phyloP scores from a whole-genome alignment of 163 green algal species.

The Prototheca wickerhamii region DNA sequence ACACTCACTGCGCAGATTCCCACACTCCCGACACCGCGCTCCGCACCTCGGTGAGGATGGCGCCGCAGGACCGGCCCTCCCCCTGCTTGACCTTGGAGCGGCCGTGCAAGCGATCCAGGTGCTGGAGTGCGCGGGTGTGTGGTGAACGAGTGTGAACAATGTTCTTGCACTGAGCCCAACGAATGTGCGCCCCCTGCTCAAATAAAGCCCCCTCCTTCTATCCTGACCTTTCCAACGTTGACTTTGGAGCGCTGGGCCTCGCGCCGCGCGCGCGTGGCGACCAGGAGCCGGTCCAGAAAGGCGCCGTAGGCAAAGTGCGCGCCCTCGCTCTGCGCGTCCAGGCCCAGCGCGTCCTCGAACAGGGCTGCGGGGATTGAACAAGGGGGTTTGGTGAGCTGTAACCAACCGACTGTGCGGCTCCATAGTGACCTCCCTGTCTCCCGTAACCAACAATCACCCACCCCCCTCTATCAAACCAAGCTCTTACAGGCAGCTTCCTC shows the following conservation, averaged over 20 bases:
- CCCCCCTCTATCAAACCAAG: conserved; percentile 39
- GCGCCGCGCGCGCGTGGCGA: conserved; percentile 48
- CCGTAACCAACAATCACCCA: neutral
- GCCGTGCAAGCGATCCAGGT: conserved; percentile 28
- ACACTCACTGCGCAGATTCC: no score
- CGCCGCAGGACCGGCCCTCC: conserved; percentile 53
- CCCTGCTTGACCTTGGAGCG: conserved; percentile 38
- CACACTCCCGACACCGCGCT: no score
- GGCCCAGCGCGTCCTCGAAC: conserved; percentile 55
- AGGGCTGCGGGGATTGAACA: conserved; percentile 44
- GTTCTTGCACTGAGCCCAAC: no score
- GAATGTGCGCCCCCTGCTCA: no score
- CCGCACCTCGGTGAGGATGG: conserved; percentile 57
- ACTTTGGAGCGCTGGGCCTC: conserved; percentile 2
- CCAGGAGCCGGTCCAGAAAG: conserved; percentile 69
- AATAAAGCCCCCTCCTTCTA: no score
- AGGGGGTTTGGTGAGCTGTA: no score
- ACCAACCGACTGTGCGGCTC: no score
- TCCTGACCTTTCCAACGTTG: no score
- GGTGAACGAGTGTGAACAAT: no score
- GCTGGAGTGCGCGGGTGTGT: neutral
- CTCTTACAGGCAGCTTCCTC: no score
- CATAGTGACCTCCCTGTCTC: no score
- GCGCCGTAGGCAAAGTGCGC: conserved; percentile 73
- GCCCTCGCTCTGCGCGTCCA: conserved; percentile 65